These are phyloP conservation scores for Pseudopyricularia cyperi DNA, from an alignment of 2,329 filamentous ascomycete species.

Conservation along the genomic window DNA sequence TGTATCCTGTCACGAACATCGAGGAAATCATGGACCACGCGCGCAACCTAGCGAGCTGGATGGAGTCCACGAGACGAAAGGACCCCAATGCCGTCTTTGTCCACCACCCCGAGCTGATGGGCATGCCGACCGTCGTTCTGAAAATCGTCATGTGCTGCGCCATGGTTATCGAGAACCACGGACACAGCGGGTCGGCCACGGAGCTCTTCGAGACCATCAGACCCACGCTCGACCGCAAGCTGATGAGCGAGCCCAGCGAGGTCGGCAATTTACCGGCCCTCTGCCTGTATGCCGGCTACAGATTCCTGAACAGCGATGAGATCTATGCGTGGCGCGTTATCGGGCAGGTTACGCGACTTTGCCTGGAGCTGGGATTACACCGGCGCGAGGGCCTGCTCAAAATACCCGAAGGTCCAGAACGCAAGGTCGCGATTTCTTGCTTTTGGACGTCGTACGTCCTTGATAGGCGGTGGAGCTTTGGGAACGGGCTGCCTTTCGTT, in stretches of 20 bases:
- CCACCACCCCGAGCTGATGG: constrained; percentile 12
- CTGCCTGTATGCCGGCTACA: constrained; percentile 47
- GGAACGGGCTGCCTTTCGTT: constrained; percentile 6
- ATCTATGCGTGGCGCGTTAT: constrained; percentile 77
- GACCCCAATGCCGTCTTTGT: not conserved
- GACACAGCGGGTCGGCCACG: constrained; percentile 61
- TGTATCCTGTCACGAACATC: constrained; percentile 80
- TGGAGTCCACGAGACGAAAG: constrained; percentile 26
- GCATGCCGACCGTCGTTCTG: constrained; percentile 49
- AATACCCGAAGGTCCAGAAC: not conserved
- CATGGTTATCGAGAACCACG: constrained; percentile 64
- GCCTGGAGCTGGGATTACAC: constrained; percentile 6
- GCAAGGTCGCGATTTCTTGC: constrained; percentile 1
- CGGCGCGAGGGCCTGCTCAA: constrained; percentile 19
- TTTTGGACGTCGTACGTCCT: constrained; percentile 7
- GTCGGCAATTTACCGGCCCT: constrained; percentile 36
- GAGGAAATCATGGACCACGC: constrained; percentile 58
- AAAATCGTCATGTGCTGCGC: constrained; percentile 77
- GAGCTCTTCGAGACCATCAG: constrained; percentile 68
- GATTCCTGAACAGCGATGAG: constrained; percentile 80
- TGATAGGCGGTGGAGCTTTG: constrained; percentile 6
- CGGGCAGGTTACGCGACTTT: constrained; percentile 51
- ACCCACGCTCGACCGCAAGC: constrained; percentile 51
- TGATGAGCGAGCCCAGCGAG: constrained; percentile 39
- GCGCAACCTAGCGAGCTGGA: constrained; percentile 55